Conservation (phyloP, 495 filamentous ascomycete genomes). For the Penicillium simplicissimum region DNA sequence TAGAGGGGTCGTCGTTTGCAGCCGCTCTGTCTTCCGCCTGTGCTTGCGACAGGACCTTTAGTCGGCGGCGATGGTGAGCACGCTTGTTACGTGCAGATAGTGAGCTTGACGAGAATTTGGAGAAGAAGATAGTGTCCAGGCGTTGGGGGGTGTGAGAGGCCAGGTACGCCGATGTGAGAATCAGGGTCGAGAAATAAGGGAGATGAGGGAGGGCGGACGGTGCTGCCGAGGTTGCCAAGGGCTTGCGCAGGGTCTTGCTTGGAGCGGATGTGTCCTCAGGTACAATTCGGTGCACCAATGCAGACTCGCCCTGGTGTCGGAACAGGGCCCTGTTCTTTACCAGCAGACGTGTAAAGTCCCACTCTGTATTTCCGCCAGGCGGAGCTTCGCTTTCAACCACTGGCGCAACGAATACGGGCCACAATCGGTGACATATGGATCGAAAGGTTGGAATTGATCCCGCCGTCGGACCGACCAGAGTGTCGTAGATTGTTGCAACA, state of each 20-base stretch:
- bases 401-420: slow-evolving; percentile 70
- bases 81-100: slow-evolving; percentile 50
- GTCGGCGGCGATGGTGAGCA: slow-evolving; percentile 57
- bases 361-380: slow-evolving; percentile 50
- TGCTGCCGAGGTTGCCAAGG: slow-evolving; percentile 30
- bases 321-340: slow-evolving; percentile 72
- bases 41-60: slow-evolving; percentile 47
- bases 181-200: slow-evolving; percentile 77
- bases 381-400: slow-evolving; percentile 38
- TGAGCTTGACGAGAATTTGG: slow-evolving; percentile 66
- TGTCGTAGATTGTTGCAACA: slow-evolving; percentile 44
- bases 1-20: slow-evolving; percentile 30
- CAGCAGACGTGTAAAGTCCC: slow-evolving; percentile 81
- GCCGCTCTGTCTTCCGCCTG: slow-evolving; percentile 41
- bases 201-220: slow-evolving; percentile 50
- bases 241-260: slow-evolving; percentile 26
- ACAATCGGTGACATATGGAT: slow-evolving; percentile 63
- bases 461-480: slow-evolving; percentile 44
- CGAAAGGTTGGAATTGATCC: slow-evolving; percentile 46
- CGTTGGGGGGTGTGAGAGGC: slow-evolving; percentile 83
- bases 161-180: slow-evolving; percentile 86
- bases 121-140: slow-evolving; percentile 81
- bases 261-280: slow-evolving; percentile 35
- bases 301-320: slow-evolving; percentile 73
- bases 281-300: slow-evolving; percentile 70